phyloP scores from a whole-genome alignment of 2,329 filamentous ascomycete species.

The Xylariomycetidae sp. region DNA sequence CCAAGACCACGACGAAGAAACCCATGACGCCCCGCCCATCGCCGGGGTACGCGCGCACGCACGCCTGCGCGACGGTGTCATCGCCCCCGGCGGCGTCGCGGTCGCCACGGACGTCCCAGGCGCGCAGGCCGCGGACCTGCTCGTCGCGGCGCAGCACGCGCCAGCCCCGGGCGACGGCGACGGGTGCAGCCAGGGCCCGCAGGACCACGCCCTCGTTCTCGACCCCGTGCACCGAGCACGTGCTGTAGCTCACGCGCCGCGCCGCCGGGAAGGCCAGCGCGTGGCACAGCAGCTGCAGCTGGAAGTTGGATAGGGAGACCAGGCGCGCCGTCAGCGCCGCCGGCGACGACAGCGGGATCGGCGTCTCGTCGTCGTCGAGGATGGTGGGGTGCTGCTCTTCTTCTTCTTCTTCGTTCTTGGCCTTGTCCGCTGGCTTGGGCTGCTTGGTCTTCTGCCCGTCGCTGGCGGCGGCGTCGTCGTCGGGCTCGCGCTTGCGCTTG shows the following conservation, averaged over 20 bases:
- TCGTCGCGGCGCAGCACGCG: constrained; percentile 62
- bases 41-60: constrained; percentile 74
- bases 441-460: not conserved
- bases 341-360: constrained; percentile 44
- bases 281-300: constrained; percentile 74
- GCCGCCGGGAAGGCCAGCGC: constrained; percentile 77
- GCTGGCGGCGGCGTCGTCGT: constrained; percentile 24
- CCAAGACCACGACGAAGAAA: constrained; percentile 90
- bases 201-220: constrained; percentile 88
- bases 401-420: constrained; percentile 8
- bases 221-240: constrained; percentile 78
- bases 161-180: constrained; percentile 68
- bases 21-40: constrained; percentile 84
- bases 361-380: constrained; percentile 51
- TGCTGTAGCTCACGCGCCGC: constrained; percentile 79
- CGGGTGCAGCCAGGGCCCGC: constrained; percentile 59
- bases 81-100: constrained; percentile 22
- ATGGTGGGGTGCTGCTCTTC: constrained; percentile 26
- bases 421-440: constrained; percentile 6
- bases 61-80: constrained; percentile 58
- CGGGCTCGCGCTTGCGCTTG: constrained; percentile 41
- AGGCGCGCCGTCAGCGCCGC: constrained; percentile 33
- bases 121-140: constrained; percentile 69
- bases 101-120: constrained; percentile 66
- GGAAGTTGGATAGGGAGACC: constrained; percentile 61